Base-by-base conservation (phyloP, 768 basidiomycete genomes). In the Infundibulicybe gibba region DNA sequence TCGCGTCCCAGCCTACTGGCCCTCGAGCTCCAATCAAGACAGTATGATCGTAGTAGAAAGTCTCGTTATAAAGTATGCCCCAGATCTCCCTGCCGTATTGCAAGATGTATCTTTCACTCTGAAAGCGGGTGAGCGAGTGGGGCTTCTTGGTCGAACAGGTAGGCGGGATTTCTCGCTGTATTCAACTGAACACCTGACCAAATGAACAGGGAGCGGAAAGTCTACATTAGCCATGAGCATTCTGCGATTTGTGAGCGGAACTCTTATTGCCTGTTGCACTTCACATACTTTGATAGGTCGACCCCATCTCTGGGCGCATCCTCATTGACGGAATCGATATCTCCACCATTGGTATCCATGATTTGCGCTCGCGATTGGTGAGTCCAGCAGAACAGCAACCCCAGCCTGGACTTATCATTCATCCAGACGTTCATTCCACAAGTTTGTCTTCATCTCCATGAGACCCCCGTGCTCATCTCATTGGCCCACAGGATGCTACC, bases 161-260 rank as follows among this genome's bases (percentile, higher is more conserved):
- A 48, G 19, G 66, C 34, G 13, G 30, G 16, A 30, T n/a, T 19
- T 39, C 11, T n/a, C n/a, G n/a, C n/a, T n/a, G n/a, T n/a, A n/a
- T n/a, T n/a, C n/a, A n/a, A n/a, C n/a, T n/a, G n/a, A n/a, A n/a
- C n/a, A n/a, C n/a, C n/a, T n/a, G n/a, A n/a, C n/a, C n/a, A n/a
- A n/a, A n/a, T n/a, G n/a, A n/a, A 21, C 47, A 77, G 85, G 87
- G 3, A 87, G 85, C 51, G 87, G 87, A 11, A 90, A 90, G 62
- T 85, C 83, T 14, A 92, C 90, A 0, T 70, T 94, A 43, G 90
- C 90, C 0, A 90, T 90, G 88, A 87, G 87, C 56, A 70, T 94
- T 12, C 64, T 94, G 44, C 79, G 90, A 53, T 94, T 94, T 55
- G 84, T 86, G 54, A 45, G 82, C 71, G n/a, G n/a, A n/a, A n/a